Conservation (phyloP, 352 stramenopile species). For the Phytophthora ramorum region DNA sequence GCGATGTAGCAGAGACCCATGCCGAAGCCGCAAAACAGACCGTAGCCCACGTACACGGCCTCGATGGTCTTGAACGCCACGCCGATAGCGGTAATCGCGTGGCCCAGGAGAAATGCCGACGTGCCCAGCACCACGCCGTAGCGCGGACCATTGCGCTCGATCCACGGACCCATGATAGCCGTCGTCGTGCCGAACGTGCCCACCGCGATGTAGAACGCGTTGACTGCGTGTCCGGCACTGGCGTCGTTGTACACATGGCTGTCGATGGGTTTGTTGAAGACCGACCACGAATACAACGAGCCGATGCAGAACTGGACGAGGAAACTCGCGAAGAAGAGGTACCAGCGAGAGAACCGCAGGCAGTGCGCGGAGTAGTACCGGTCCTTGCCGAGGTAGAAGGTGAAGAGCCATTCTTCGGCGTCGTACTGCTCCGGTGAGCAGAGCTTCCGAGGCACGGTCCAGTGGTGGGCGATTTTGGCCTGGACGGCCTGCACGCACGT, state of each 20-base stretch:
- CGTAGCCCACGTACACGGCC: conserved; percentile 68
- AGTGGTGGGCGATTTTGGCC: conserved; percentile 46
- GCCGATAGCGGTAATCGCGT: conserved; percentile 54
- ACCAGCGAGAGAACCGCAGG: conserved; percentile 68
- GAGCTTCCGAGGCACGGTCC: conserved; percentile 52
- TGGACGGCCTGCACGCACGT: conserved; percentile 19
- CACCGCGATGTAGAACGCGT: conserved; percentile 76
- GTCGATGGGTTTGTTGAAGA: conserved; percentile 79
- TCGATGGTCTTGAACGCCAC: conserved; percentile 53
- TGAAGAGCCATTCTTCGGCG: conserved; percentile 68
- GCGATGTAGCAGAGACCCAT: conserved; percentile 80
- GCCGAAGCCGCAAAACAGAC: conserved; percentile 69
- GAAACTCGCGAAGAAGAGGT: conserved; percentile 70
- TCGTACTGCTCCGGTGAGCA: conserved; percentile 65
- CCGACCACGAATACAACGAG: conserved; percentile 75
- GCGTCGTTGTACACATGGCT: conserved; percentile 48
- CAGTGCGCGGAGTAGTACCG: conserved; percentile 47
- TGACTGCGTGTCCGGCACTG: conserved; percentile 58
- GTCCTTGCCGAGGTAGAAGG: conserved; percentile 65
- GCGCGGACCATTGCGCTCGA: conserved; percentile 67
- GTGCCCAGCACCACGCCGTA: conserved; percentile 58
- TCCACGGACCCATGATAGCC: conserved; percentile 78
- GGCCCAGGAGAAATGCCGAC: conserved; percentile 52
- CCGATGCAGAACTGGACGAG: conserved; percentile 77
- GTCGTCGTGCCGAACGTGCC: conserved; percentile 67